Evolutionary conservation across 192 early-diverging fungal genomes (phyloP).

Genomic region (Coemansia sp.): DNA sequence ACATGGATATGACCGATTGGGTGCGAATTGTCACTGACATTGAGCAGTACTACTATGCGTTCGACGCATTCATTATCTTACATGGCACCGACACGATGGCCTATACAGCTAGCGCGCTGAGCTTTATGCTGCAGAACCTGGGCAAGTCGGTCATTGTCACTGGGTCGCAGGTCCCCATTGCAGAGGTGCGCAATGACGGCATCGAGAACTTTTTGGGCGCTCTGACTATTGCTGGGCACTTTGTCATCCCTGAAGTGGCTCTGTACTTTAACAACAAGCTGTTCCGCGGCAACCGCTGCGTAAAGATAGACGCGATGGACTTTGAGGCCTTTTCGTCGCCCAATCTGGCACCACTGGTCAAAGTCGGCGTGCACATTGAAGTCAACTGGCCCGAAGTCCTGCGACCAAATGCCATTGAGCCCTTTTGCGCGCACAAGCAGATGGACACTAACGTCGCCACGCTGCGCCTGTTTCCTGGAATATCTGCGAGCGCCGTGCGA

Average conservation of each 20-base stretch:
- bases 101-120: constrained; percentile 81
- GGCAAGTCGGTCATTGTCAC: constrained; percentile 98
- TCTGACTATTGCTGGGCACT: constrained; percentile 96
- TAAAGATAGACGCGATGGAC: constrained; percentile 74
- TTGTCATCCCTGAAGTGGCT: constrained; percentile 93
- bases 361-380: constrained; percentile 95
- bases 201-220: constrained; percentile 95
- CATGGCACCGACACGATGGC: constrained; percentile 93
- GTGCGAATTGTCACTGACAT: constrained; percentile 93
- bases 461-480: constrained; percentile 91
- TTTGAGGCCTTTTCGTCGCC: constrained; percentile 86
- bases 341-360: constrained; percentile 83
- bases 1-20: constrained; percentile 95
- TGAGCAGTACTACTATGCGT: constrained; percentile 88
- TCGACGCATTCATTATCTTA: constrained; percentile 94
- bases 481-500: constrained; percentile 80
- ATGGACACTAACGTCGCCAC: constrained; percentile 86
- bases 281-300: constrained; percentile 85
- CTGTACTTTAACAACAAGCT: constrained; percentile 94
- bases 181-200: constrained; percentile 96
- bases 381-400: constrained; percentile 88
- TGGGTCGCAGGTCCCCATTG: constrained; percentile 95
- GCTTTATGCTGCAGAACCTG: constrained; percentile 95
- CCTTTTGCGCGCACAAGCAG: constrained; percentile 79
- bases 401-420: constrained; percentile 78